These are phyloP conservation scores for Pseudonitzschia pungens DNA, from an alignment of 108 stramenopile genomes.

Conservation along the genomic window DNA sequence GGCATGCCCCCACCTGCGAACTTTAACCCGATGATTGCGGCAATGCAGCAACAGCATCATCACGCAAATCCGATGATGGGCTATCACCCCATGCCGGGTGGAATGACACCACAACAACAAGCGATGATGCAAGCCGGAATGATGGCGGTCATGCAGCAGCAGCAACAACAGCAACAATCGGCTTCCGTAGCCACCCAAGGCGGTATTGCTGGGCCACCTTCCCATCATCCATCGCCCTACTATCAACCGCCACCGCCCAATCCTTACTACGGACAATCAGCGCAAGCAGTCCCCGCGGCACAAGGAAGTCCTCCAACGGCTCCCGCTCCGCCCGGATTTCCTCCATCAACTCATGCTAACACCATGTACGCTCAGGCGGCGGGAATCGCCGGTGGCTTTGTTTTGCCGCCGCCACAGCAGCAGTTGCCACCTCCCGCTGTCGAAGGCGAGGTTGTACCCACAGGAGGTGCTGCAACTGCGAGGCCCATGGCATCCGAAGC, in stretches of 20 bases:
- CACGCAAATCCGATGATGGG: slow-evolving; percentile 12
- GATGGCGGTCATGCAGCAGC: slow-evolving; percentile 15
- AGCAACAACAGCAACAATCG: neutral
- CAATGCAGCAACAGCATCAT: slow-evolving; percentile 13
- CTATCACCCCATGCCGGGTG: slow-evolving; percentile 12
- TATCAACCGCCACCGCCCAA: neutral
- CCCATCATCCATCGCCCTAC: neutral
- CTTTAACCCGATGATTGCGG: slow-evolving; percentile 9
- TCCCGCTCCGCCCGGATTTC: too few relatives aligned
- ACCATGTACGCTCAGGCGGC: neutral
- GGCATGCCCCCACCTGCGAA: neutral
- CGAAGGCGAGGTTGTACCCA: too few relatives aligned
- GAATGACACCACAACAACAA: slow-evolving; percentile 12
- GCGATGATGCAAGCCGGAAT: slow-evolving; percentile 16
- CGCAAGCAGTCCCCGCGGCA: neutral
- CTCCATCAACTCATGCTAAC: too few relatives aligned
- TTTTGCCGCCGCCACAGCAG: neutral
- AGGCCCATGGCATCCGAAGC: too few relatives aligned
- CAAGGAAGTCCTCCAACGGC: too few relatives aligned
- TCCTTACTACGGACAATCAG: slow-evolving; percentile 11
- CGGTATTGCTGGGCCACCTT: neutral
- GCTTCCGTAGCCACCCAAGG: neutral
- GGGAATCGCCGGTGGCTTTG: neutral
- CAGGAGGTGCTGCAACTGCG: too few relatives aligned
- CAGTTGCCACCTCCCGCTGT: neutral